phyloP scores from a whole-genome alignment of 805 yeast genomes.

The Priceomyces carsonii region DNA sequence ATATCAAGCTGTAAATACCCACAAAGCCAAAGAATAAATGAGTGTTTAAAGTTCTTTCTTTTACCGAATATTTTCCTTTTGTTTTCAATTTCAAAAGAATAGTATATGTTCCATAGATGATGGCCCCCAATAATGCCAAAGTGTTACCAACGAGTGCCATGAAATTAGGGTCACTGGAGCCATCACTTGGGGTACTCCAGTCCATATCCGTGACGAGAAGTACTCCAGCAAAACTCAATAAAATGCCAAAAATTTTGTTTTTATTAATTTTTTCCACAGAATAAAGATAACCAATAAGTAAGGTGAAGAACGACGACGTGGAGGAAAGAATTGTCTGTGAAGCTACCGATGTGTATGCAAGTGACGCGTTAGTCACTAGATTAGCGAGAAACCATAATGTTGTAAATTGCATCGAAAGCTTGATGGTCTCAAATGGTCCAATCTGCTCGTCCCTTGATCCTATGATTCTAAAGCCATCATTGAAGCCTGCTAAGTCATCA shows the following conservation, averaged over 20 bases:
- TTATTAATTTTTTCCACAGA: constrained; percentile 68
- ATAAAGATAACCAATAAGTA: constrained; percentile 73
- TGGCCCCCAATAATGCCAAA: constrained; percentile 80
- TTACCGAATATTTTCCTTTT: constrained; percentile 38
- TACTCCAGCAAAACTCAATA: constrained; percentile 77
- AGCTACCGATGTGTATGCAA: constrained; percentile 88
- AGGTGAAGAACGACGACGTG: constrained; percentile 90
- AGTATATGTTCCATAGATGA: constrained; percentile 90
- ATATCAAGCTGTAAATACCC: constrained; percentile 74
- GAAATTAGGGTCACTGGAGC: constrained; percentile 20
- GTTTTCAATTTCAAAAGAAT: constrained; percentile 76
- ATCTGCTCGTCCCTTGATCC: constrained; percentile 21
- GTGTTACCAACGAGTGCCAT: constrained; percentile 64
- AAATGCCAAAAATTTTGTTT: constrained; percentile 67
- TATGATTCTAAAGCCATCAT: constrained; percentile 8
- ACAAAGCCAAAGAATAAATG: constrained; percentile 93
- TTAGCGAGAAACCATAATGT: constrained; percentile 90
- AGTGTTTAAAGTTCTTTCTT: constrained; percentile 78
- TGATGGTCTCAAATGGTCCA: constrained; percentile 63
- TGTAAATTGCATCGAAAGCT: constrained; percentile 78
- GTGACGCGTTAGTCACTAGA: constrained; percentile 81
- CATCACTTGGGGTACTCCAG: constrained; percentile 29
- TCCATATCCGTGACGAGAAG: constrained; percentile 75
- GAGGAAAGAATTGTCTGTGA: constrained; percentile 92
- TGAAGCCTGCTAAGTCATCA: constrained; percentile 16